These are phyloP conservation scores for Pseudocercospora macadamiae DNA, from an alignment of 2,329 filamentous ascomycete genomes.

Conservation along the genomic window DNA sequence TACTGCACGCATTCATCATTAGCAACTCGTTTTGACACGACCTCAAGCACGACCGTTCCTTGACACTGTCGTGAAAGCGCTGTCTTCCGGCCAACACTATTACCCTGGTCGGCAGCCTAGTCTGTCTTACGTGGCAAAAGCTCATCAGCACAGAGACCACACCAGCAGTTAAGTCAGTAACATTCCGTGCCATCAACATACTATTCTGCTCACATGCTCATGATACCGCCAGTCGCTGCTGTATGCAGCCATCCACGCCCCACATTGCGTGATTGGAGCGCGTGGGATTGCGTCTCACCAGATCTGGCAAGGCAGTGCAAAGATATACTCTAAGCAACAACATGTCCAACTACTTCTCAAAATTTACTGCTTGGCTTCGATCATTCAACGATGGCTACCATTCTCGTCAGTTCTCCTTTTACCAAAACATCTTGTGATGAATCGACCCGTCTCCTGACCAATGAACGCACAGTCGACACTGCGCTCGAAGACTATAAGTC, in stretches of 20 bases:
- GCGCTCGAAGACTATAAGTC: slow-evolving; percentile 16
- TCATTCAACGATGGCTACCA: not conserved
- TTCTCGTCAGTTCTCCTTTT: slow-evolving; percentile 3
- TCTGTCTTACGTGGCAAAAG: not conserved
- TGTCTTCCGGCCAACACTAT: not conserved
- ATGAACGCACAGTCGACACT: slow-evolving; percentile 2
- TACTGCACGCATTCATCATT: not conserved
- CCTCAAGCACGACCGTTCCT: too few relatives aligned
- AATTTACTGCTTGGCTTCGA: not conserved
- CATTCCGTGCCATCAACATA: not conserved
- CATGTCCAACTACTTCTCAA: not conserved
- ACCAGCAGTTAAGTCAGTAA: not conserved
- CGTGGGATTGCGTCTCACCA: not conserved
- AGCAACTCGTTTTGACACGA: too few relatives aligned
- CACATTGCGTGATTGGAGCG: not conserved
- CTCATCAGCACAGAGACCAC: not conserved
- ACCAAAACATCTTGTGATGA: not conserved
- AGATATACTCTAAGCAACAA: not conserved
- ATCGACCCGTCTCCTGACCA: not conserved
- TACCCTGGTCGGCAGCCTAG: not conserved
- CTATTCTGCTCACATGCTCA: not conserved
- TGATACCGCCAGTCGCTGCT: not conserved
- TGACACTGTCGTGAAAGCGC: not conserved
- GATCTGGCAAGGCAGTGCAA: not conserved
- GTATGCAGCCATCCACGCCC: not conserved